Percentiles rank a stretch among this genome's conserved stretches.
Conservation (phyloP, 2,329 filamentous ascomycete species). For the Arachnomyces sp. region DNA sequence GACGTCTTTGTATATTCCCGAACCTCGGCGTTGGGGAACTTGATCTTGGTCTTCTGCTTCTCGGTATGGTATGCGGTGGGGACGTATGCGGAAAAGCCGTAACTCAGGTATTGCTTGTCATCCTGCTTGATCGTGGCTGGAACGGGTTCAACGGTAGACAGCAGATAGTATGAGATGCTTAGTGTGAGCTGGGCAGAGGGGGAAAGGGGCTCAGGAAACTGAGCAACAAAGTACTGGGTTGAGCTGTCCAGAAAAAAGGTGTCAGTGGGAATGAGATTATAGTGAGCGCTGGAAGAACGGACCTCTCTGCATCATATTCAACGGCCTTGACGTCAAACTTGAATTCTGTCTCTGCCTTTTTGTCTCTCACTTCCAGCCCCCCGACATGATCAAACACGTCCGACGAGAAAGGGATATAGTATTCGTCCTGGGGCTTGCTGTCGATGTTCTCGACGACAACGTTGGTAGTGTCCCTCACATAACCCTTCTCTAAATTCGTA, state of each 20-base stretch:
- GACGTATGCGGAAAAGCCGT: constrained; percentile 77
- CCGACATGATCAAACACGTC: constrained; percentile 69
- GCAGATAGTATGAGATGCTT: constrained; percentile 73
- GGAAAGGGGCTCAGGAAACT: constrained; percentile 65
- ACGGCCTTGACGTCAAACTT: constrained; percentile 58
- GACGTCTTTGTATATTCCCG: constrained; percentile 76
- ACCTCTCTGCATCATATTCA: constrained; percentile 40
- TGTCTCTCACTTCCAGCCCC: constrained; percentile 84
- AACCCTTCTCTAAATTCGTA: constrained; percentile 88
- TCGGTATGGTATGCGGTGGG: constrained; percentile 74
- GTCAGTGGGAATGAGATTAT: constrained; percentile 22
- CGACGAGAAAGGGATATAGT: constrained; percentile 79
- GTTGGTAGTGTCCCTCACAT: constrained; percentile 82
- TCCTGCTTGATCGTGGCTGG: constrained; percentile 76
- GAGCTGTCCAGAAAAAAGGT: constrained; percentile 44
- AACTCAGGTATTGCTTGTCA: constrained; percentile 77
- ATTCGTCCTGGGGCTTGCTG: constrained; percentile 70
- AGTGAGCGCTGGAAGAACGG: constrained; percentile 34
- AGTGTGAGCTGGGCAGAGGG: constrained; percentile 74
- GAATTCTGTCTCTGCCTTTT: constrained; percentile 63
- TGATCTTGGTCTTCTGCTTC: constrained; percentile 97
- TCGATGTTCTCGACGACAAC: constrained; percentile 87
- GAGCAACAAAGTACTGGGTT: constrained; percentile 75
- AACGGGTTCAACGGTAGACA: constrained; percentile 70
- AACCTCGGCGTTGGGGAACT: constrained; percentile 68